Percentiles rank a stretch among this genome's conserved stretches.
Conservation (phyloP, 805 yeast genomes). For the Lipomyces sp. region DNA sequence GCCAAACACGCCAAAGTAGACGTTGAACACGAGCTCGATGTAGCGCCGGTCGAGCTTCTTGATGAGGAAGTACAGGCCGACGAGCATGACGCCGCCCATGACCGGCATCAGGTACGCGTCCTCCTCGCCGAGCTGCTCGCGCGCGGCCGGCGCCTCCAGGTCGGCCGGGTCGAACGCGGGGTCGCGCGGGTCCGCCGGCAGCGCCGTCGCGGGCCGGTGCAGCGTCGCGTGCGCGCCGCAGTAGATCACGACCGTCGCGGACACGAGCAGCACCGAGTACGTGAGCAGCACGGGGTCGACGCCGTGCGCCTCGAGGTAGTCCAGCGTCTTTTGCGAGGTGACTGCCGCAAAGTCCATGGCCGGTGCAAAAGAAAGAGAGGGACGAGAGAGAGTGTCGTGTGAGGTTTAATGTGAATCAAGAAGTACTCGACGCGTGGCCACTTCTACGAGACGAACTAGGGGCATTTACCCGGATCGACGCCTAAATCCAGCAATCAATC, state of each 20-base stretch:
- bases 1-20: slow-evolving; percentile 40
- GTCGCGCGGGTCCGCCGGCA: slow-evolving; percentile 30
- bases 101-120: slow-evolving; percentile 47
- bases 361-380: too few species aligned
- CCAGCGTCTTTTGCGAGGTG: not conserved
- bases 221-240: slow-evolving; percentile 28
- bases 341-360: too few species aligned
- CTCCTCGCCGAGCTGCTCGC: slow-evolving; percentile 30
- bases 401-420: too few species aligned
- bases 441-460: too few species aligned
- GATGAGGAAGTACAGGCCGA: slow-evolving; percentile 42
- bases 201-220: slow-evolving; percentile 31
- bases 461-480: too few species aligned
- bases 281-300: slow-evolving; percentile 27
- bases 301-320: slow-evolving; percentile 14
- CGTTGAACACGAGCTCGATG: slow-evolving; percentile 39
- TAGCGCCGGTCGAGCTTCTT: slow-evolving; percentile 37
- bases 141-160: slow-evolving; percentile 11
- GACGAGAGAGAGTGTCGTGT: too few species aligned
- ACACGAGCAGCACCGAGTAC: slow-evolving; percentile 24
- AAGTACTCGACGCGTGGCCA: too few species aligned
- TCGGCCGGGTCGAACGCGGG: slow-evolving; percentile 33
- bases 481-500: too few species aligned
- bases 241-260: slow-evolving; percentile 28
- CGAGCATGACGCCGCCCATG: slow-evolving; percentile 42